Evolutionary conservation across 2,329 filamentous ascomycete genomes (phyloP).

Genomic region (Talaromyces sp.): DNA sequence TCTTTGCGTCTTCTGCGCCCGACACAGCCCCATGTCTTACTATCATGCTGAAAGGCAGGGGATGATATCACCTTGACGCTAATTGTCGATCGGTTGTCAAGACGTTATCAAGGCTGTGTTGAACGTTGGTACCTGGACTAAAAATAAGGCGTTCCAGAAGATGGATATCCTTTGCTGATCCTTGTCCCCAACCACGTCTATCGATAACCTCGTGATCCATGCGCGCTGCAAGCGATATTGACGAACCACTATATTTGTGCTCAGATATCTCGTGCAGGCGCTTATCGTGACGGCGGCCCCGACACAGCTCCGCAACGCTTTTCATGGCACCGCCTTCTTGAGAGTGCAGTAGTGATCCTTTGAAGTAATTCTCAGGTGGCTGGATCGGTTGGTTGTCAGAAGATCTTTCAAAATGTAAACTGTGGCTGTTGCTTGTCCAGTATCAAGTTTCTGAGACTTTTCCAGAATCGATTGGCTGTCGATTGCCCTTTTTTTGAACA

Average conservation of each 20-base stretch:
- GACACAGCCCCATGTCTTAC: constrained; percentile 19
- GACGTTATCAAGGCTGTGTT: constrained; percentile 53
- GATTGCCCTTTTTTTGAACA: constrained; percentile 35
- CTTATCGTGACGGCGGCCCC: constrained; percentile 12
- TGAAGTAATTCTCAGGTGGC: constrained; percentile 33
- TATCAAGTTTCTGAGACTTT: constrained; percentile 29
- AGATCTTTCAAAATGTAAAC: constrained; percentile 40
- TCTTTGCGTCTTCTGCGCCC: constrained; percentile 29
- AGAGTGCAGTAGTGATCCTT: background rate
- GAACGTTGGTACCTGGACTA: constrained; percentile 65
- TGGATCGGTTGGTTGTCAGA: constrained; percentile 43
- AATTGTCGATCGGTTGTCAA: constrained; percentile 41
- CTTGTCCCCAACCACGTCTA: constrained; percentile 70
- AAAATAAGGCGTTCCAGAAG: constrained; percentile 22
- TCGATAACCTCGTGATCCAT: constrained; percentile 52
- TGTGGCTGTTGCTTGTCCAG: constrained; percentile 35
- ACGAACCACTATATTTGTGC: background rate
- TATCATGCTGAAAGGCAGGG: constrained; percentile 83
- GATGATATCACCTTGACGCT: constrained; percentile 28
- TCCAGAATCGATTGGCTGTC: constrained; percentile 40
- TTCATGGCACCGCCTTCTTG: constrained; percentile 4
- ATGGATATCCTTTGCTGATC: constrained; percentile 3
- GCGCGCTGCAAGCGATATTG: constrained; percentile 26
- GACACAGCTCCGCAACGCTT: constrained; percentile 46
- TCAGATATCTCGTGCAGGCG: background rate